Base-by-base conservation (phyloP, 2,329 filamentous ascomycete species). In the Aspergillus jensenii region DNA sequence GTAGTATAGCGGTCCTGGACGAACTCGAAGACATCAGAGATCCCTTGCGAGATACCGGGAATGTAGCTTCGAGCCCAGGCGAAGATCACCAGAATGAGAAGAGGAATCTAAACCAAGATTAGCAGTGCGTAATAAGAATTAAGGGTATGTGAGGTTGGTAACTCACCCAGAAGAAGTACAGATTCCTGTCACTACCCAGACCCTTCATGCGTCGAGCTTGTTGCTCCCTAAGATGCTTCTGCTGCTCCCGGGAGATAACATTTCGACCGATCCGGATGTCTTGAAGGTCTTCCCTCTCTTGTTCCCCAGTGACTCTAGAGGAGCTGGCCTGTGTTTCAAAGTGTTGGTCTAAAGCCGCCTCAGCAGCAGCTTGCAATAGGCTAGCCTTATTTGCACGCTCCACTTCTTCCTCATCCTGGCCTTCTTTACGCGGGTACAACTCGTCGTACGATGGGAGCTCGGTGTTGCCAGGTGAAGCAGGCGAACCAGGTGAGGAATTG, bases 381-480 rank as follows among this genome's bases (percentile, higher is more conserved):
- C 73, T 76, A 9, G 70, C 70, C 55, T 78, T 78, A 58, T 81
- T 79, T 6, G 78, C 65, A 27, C 75, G 75, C 39, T 67, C 70
- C 12, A 62, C 64, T 46, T 78, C 76, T 45, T 70, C 72, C 55
- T 58, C 59, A 15, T 71, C 72, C 21, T 65, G 65, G 31, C 64
- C 59, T 33, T 71, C 71, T 23, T 75, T 69, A 41, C 72, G 70
- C 5, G 89, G 90, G 71, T 87, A 95, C 27, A 95, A 84, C 48
- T 93, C 90, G 53, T 92, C 87, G 63, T 95, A 95, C 0, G 90
- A 84, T 9, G 90, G 90, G 8, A 90, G 90, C 33, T 84, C 79
- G 4, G 80, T 77, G 9, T 84, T 74, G 40, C 76, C 76, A 19
- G 35, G 35, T 31, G 27, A 31, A 31, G 27, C 37, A 17, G 37